Evolutionary conservation across 1,284 basidiomycete genomes (phyloP), one percentile per base, ranked within the genome.

Genomic region (Athelia sp.): DNA sequence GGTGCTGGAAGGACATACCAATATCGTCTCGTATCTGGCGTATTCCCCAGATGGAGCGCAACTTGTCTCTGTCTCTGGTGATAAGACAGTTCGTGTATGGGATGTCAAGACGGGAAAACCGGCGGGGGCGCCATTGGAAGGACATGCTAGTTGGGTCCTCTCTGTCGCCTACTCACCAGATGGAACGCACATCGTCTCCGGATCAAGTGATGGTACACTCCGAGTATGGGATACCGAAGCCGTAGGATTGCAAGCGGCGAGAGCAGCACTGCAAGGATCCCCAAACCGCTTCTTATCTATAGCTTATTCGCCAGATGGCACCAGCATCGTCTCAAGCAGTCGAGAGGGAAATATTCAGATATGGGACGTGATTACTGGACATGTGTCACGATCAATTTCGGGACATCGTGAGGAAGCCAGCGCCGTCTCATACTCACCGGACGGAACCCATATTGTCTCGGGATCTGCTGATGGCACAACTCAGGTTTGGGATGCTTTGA

Each of bases 161-260:
- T 52, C 50, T 32, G 46, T 47, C 21, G 50, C 51, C 45, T 54
- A 40, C 40, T 52, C 50, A 22, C 2, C 15, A 38, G 44, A 52
- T 44, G 35, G 47, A 15, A 51, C 17, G 13, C 34, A 34, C 13
- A 43, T 54, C 36, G 47, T 49, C 1, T 52, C 52, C 35, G 36
- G 47, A 19, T 52, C 47, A 15, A 2, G n/a, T 11, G 53, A 52
- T 29, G 34, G 40, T 4, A 40, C 48, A 34, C 11, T 34, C 32
- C 32, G 32, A 34, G 32, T 34, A 11, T 34, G 32, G 32, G 32
- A 34, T 34, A n/a, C 32, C 11, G n/a, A 34, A n/a, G n/a, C 32
- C n/a, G 32, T 11, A 34, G 32, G n/a, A 34, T 11, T n/a, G n/a
- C n/a, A n/a, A n/a, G n/a, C n/a, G n/a, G n/a, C n/a, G n/a, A n/a